Base-by-base conservation (phyloP, 768 basidiomycete genomes). In the Hygrocybe coccinea region DNA sequence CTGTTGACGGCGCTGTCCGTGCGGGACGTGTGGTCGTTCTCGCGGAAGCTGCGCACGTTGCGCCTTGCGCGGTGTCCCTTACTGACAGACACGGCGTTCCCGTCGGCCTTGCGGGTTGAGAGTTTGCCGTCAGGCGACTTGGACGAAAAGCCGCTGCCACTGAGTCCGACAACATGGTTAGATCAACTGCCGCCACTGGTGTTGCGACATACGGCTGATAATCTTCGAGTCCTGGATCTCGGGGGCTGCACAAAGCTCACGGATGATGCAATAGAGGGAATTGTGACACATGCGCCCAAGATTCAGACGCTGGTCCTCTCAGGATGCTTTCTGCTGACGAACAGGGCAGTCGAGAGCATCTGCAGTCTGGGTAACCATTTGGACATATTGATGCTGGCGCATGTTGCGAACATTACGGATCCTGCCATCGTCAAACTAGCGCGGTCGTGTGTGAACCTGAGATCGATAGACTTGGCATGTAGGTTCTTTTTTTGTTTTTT, bases 401-500 rank as follows among this genome's bases (percentile, higher is more conserved):
- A 93, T 66, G 83, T 91, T 58, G 72, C 76, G 53, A 86, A 78
- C 46, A 85, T 97, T 63, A 95, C 93, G 39, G 95, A 97, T 64
- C 72, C 67, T 6, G 88, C 79, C 1, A 75, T 97, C 14, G 78
- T 85, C 44, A 76, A 77, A 56, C 69, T 97, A 43, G 86, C 84
- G 5, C 78, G 86, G 24, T 69, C 78, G 15, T 98, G 94, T 67
- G 72, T 76, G 0, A 80, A 87, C 36, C 73, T 98, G 49, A 78
- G 86, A 54, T 89, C 87, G 64, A 77, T 97, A 59, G 95, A 97
- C 68, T 74, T 97, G 47, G 89, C 91, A 46, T 91, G 92, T 93
- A 68, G 71, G 90, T 77, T 25, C 14, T n/a, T 50, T 55, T 36
- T 43, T 54, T 36, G 38, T 36, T 52, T 55, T n/a, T 46, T 50